Evolutionary conservation across 805 yeast genomes (phyloP).

Genomic region (Cyberlindnera euphorbiae): DNA sequence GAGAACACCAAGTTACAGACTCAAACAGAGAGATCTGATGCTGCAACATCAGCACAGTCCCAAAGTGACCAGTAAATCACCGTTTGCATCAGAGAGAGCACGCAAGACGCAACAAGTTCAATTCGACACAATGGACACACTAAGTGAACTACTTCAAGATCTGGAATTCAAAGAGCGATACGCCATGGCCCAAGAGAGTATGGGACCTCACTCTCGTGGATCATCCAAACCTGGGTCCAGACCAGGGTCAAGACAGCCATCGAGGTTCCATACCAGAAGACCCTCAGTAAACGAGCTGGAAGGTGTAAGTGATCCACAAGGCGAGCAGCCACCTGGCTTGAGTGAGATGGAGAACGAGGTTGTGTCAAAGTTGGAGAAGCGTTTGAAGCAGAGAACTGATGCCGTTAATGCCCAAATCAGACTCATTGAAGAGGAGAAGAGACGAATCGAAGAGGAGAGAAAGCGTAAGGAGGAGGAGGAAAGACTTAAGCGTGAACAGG

Average conservation of each 20-base stretch:
- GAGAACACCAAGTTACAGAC: conserved; percentile 10
- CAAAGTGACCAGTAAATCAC: conserved; percentile 8
- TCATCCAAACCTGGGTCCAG: too few species aligned
- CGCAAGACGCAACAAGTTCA: neutral
- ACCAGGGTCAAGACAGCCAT: conserved; percentile 5
- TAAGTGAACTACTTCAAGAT: conserved; percentile 18
- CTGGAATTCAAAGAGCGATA: conserved; percentile 17
- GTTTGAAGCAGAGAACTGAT: conserved; percentile 8
- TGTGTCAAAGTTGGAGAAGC: conserved; percentile 11
- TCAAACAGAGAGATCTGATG: neutral
- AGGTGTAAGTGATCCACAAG: neutral
- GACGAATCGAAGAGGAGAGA: conserved; percentile 16
- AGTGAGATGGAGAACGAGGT: conserved; percentile 7
- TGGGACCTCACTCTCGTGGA: too few species aligned
- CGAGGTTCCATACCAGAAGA: conserved; percentile 10
- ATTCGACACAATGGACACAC: conserved; percentile 7
- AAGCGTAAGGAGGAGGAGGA: conserved; percentile 13
- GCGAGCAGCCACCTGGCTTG: too few species aligned
- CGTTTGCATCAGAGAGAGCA: conserved; percentile 1
- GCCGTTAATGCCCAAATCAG: conserved; percentile 15
- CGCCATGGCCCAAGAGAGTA: conserved; percentile 7
- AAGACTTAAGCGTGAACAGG: conserved; percentile 10
- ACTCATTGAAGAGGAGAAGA: conserved; percentile 14
- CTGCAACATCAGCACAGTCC: too few species aligned
- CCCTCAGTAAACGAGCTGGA: conserved; percentile 6